Conservation (phyloP, 495 filamentous ascomycete genomes). For the Rhizodiscina lignyota region DNA sequence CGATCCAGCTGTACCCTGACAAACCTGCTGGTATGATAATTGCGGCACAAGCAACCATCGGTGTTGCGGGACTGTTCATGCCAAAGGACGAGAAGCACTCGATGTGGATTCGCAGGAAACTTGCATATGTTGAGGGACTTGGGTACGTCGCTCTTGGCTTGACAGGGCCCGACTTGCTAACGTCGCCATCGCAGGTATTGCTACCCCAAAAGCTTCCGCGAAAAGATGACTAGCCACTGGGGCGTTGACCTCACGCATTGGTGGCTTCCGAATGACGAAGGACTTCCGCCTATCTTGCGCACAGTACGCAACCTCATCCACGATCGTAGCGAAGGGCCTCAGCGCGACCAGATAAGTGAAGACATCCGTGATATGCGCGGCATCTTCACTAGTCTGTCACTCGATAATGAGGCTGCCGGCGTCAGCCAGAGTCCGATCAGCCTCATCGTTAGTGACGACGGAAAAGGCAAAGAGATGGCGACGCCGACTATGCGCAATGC, state of each 20-base stretch:
- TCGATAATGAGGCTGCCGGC: not conserved
- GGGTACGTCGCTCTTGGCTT: conserved; percentile 44
- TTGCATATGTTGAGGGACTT: conserved; percentile 59
- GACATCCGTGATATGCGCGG: conserved; percentile 61
- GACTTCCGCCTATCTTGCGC: conserved; percentile 50
- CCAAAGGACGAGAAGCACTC: conserved; percentile 53
- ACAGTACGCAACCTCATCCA: conserved; percentile 62
- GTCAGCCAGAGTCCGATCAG: too few species aligned
- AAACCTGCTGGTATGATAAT: conserved; percentile 53
- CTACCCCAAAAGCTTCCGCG: conserved; percentile 56
- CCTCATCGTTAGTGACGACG: too few species aligned
- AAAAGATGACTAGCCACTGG: conserved; percentile 56
- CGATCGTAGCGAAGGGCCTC: conserved; percentile 42
- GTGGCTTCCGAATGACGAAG: conserved; percentile 79
- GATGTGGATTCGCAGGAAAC: conserved; percentile 72
- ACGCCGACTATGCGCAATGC: too few species aligned
- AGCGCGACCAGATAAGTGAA: too few species aligned
- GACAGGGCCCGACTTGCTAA: not conserved
- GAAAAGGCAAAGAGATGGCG: too few species aligned
- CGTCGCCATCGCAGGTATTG: conserved; percentile 45
- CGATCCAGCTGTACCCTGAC: conserved; percentile 54
- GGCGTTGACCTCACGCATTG: conserved; percentile 51
- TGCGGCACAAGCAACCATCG: conserved; percentile 58
- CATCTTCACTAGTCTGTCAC: conserved; percentile 31
- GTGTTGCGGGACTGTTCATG: conserved; percentile 61